phyloP scores from a whole-genome alignment of 192 early-diverging fungal genomes.

The Coemansia nantahalensis region DNA sequence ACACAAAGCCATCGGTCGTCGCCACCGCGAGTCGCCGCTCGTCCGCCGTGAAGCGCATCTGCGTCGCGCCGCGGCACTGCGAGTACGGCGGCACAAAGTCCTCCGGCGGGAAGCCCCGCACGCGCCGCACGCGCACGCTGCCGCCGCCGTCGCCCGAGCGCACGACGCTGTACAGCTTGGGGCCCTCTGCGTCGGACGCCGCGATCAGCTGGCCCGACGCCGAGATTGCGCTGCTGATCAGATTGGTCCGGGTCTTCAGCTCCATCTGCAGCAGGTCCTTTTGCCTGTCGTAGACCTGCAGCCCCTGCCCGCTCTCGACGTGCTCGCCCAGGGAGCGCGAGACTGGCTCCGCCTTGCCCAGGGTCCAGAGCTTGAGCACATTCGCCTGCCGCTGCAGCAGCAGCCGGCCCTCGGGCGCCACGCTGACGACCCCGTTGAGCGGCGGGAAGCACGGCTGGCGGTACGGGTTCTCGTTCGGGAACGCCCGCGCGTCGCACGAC shows the following conservation, averaged over 20 bases:
- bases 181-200: conserved; percentile 70
- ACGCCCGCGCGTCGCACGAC: conserved; percentile 57
- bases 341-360: conserved; percentile 62
- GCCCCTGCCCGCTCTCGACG: conserved; percentile 44
- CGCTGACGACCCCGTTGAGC: conserved; percentile 54
- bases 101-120: conserved; percentile 40
- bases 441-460: conserved; percentile 66
- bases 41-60: conserved; percentile 77
- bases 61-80: conserved; percentile 59
- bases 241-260: conserved; percentile 66
- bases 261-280: conserved; percentile 73
- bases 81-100: conserved; percentile 49
- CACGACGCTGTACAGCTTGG: conserved; percentile 61
- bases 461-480: conserved; percentile 61
- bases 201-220: conserved; percentile 81
- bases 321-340: conserved; percentile 21
- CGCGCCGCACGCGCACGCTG: conserved; percentile 27
- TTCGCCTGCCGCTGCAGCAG: conserved; percentile 63
- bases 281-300: conserved; percentile 61
- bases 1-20: conserved; percentile 70
- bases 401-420: conserved; percentile 62
- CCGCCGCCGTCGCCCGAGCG: conserved; percentile 16
- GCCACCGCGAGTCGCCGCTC: conserved; percentile 73
- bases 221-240: conserved; percentile 73
- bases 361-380: conserved; percentile 76